Percentiles rank a stretch among this genome's conserved stretches.
Evolutionary conservation across 306 rosid species (phyloP).

Genomic region (Abrus precatorius): DNA sequence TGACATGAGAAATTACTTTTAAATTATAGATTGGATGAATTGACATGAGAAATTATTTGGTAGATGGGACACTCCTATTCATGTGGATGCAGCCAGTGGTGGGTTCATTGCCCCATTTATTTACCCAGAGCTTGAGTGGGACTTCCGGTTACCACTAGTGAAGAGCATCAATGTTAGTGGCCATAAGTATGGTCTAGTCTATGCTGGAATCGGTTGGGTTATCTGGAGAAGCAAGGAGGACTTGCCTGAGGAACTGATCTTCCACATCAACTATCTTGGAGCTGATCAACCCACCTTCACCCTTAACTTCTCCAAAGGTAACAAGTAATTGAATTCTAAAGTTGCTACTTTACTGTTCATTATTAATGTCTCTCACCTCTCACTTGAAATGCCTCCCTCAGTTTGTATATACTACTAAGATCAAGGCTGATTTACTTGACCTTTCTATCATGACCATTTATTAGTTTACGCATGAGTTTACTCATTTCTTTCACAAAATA

Average conservation of each 20-base stretch:
- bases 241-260: conserved; percentile 93
- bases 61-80: conserved; percentile 97
- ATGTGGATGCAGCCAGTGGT: conserved; percentile 97
- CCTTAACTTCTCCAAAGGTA: conserved; percentile 96
- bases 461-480: background rate
- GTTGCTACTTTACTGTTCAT: no score
- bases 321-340: background rate
- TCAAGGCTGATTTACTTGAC: background rate
- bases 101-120: conserved; percentile 95
- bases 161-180: conserved; percentile 98
- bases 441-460: background rate
- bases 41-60: conserved; percentile 11
- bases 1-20: background rate
- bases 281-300: conserved; percentile 99
- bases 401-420: background rate
- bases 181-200: conserved; percentile 91
- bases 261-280: conserved; percentile 95
- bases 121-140: conserved; percentile 93
- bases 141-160: conserved; percentile 81
- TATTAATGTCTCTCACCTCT: no score
- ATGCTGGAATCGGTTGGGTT: conserved; percentile 95
- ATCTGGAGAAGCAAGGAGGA: conserved; percentile 88
- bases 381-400: no score
- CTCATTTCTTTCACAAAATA: conserved; percentile 17
- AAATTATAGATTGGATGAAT: background rate